Base-by-base conservation (phyloP, 306 rosid species). In the Medicago lupulina region DNA sequence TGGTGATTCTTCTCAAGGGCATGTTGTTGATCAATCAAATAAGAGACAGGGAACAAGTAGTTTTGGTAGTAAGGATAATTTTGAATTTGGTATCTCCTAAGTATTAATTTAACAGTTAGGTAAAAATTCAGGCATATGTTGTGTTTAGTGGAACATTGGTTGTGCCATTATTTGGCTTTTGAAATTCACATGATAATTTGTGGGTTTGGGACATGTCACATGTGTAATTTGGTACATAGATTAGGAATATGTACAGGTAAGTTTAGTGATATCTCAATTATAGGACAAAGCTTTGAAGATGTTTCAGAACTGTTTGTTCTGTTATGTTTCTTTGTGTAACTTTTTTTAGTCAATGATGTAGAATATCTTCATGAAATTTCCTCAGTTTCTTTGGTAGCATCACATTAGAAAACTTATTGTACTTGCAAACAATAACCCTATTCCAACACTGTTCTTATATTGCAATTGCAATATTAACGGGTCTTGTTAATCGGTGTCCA, bases 1-100 rank as follows among this genome's bases (percentile, higher is more conserved):
- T 58, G 86, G 70, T 50, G 85, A 79, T 6, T 71, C 84, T 4
- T 67, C 81, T 66, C 50, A 68, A 18, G 84, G 17, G 8, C 16
- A n/a, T 15, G 8, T 14, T 9, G 66, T 41, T 8, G 85, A 71
- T 1, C 19, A 41, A 12, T 58, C 82, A 5, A 69, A 12, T 25
- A 80, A 57, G 13, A 80, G 76, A 60, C 76, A 43, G 23, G 80
- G 47, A 34, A 66, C 89, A 18, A 17, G 17, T n/a, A 80, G 70
- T 76, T 16, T 38, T 5, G 78, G 51, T 64, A 84, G 83, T 75
- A 17, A 17, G 25, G 79, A 66, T 18, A 25, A 71, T 65, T 16
- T 57, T 73, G 85, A 86, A 34, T 78, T 78, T 61, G 57, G 71
- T 46, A 51, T 34, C 39, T 68, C 85, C 21, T 83, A 76, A 36